These are phyloP conservation scores for Fusarium sp. DNA, from an alignment of 2,329 filamentous ascomycete species.

Conservation along the genomic window DNA sequence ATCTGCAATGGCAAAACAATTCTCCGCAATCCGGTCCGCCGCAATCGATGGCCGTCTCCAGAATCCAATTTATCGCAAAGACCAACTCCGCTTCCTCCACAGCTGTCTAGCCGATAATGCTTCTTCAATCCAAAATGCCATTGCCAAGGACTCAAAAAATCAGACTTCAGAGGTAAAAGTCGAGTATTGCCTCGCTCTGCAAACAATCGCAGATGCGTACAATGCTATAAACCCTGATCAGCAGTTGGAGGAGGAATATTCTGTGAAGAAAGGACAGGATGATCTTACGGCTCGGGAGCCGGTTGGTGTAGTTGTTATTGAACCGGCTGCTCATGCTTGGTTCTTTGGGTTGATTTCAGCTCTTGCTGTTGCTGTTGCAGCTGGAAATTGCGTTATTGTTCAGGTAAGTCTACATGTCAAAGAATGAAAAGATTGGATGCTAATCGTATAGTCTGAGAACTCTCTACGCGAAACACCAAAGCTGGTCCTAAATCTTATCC, in stretches of 20 bases:
- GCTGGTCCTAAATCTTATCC: constrained; percentile 5
- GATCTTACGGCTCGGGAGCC: constrained; percentile 23
- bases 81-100: constrained; percentile 32
- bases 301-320: constrained; percentile 30
- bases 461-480: constrained; percentile 17
- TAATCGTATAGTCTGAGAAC: background rate
- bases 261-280: constrained; percentile 25
- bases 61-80: constrained; percentile 40
- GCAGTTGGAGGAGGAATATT: constrained; percentile 31
- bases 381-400: constrained; percentile 36
- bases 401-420: constrained; percentile 6
- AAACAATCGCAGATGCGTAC: constrained; percentile 31
- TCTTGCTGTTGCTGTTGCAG: constrained; percentile 23
- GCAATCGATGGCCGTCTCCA: constrained; percentile 36
- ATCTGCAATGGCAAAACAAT: constrained; percentile 34
- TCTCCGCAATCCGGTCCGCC: constrained; percentile 31
- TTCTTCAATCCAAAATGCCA: constrained; percentile 33
- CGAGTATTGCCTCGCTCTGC: constrained; percentile 40
- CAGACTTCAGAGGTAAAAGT: constrained; percentile 34
- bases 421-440: too few relatives aligned
- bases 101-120: constrained; percentile 19
- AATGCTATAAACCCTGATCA: constrained; percentile 23
- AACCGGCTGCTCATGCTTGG: constrained; percentile 35
- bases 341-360: constrained; percentile 36
- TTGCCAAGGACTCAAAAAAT: constrained; percentile 32